phyloP scores from a whole-genome alignment of 371 early-diverging fungal genomes.

The Saksenaea vasiformis region DNA sequence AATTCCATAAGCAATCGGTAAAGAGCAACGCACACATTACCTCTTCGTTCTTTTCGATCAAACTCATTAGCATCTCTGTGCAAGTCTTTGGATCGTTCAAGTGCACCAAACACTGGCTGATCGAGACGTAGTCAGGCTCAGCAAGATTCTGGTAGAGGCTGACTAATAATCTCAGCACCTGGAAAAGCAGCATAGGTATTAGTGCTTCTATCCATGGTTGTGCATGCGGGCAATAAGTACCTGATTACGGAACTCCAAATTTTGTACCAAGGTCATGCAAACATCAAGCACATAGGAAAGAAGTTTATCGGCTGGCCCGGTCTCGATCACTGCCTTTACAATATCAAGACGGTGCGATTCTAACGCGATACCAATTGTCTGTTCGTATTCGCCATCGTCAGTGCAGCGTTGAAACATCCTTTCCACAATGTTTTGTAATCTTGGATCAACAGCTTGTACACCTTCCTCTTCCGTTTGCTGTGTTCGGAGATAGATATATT shows the following conservation, averaged over 20 bases:
- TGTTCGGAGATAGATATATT: constrained; percentile 81
- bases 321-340: constrained; percentile 76
- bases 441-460: constrained; percentile 61
- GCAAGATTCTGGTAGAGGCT: constrained; percentile 75
- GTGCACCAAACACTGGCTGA: constrained; percentile 90
- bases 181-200: not conserved
- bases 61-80: constrained; percentile 70
- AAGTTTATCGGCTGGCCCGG: constrained; percentile 71
- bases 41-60: constrained; percentile 61
- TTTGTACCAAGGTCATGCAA: constrained; percentile 77
- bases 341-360: constrained; percentile 91
- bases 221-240: constrained; percentile 23
- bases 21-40: constrained; percentile 27
- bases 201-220: not conserved
- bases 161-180: constrained; percentile 82
- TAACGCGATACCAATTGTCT: constrained; percentile 94
- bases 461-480: constrained; percentile 45
- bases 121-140: constrained; percentile 88
- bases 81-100: constrained; percentile 77
- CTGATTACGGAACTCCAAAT: constrained; percentile 82
- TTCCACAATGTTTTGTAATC: constrained; percentile 88
- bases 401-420: constrained; percentile 93
- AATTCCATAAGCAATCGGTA: not conserved
- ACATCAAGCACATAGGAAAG: constrained; percentile 84
- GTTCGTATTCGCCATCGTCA: constrained; percentile 83